Base-by-base conservation (phyloP, 2,329 filamentous ascomycete genomes). In the Aspergillus novofumigatus region DNA sequence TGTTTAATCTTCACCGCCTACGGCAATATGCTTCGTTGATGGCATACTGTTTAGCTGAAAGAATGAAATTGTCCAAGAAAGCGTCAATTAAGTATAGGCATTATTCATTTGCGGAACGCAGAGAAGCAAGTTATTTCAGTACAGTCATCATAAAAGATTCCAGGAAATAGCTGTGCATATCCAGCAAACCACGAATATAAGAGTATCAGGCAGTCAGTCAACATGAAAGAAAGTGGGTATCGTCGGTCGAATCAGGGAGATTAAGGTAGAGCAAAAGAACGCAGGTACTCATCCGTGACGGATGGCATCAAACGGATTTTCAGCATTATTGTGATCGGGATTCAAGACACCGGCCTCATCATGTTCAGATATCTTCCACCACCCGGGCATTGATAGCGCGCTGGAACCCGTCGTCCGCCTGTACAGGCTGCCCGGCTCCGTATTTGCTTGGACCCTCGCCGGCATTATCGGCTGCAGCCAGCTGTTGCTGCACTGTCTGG, bases 311-410 rank as follows among this genome's bases (percentile, higher is more conserved):
- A 56, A 61, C n/a, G 59, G 67, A 64, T 52, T 14, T 9, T 56
- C 53, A 52, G 25, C 35, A 25, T 14, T 23, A 45, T 23, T 59
- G n/a, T 60, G 29, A 32, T 32, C 10, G 20, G 51, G 55, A 38
- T 29, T 29, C 58, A 21, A 25, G 32, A 29, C 2, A 23, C 7
- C 7, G 11, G 49, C 14, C 14, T 21, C 41, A 26, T 53, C 28
- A 32, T 25, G 44, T 50, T 83, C 81, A 96, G 74, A 97, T 93
- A 76, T 92, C 88, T 81, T 97, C 90, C 64, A 96, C 82, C 42
- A 96, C 81, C 58, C 86, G 85, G 53, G 92, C 85, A 72, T 94
- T 92, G 72, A 96, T 84, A 35, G 91, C 91, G 67, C 85, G 83
- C 76, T 93, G 87, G 73, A 96, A 90, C 53, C 87, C 85, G 62